Evolutionary conservation across 208 protist species (phyloP).

Genomic region (Acanthamoeba polyphaga): DNA sequence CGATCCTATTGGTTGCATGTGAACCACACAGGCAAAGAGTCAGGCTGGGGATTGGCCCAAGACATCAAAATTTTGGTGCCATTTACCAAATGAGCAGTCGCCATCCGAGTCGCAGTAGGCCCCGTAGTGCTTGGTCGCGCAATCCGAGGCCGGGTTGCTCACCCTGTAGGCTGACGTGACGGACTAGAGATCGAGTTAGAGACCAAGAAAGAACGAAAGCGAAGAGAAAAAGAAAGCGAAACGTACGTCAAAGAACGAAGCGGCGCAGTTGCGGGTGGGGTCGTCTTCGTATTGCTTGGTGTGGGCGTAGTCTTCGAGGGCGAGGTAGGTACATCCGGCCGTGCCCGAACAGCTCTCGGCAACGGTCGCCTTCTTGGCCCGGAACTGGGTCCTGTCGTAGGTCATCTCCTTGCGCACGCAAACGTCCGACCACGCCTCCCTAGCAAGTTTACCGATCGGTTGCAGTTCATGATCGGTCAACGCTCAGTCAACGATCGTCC

Average conservation of each 20-base stretch:
- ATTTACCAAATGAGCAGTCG: not conserved
- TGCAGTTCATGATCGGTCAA: no score
- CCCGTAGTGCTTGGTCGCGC: not conserved
- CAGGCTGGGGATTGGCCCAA: no score
- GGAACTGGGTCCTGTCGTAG: not conserved
- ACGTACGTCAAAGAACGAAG: not conserved
- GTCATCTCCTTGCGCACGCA: not conserved
- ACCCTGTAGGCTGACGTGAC: no score
- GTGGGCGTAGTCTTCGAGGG: not conserved
- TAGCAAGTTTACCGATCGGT: not conserved
- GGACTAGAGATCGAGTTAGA: not conserved
- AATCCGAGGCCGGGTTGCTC: not conserved
- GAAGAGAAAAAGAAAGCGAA: not conserved
- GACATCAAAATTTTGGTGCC: no score
- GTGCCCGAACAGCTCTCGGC: not conserved
- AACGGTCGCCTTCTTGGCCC: not conserved
- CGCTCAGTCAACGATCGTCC: no score
- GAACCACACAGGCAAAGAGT: no score
- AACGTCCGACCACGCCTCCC: not conserved
- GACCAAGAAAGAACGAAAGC: not conserved
- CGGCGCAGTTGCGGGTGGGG: constrained; percentile 24
- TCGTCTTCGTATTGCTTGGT: not conserved
- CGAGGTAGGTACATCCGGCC: not conserved
- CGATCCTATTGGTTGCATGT: not conserved
- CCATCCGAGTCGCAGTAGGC: not conserved